Percentiles rank a stretch among this genome's conserved stretches.
Evolutionary conservation across 208 protist species (phyloP).

Genomic region (Crithidia mellificae): DNA sequence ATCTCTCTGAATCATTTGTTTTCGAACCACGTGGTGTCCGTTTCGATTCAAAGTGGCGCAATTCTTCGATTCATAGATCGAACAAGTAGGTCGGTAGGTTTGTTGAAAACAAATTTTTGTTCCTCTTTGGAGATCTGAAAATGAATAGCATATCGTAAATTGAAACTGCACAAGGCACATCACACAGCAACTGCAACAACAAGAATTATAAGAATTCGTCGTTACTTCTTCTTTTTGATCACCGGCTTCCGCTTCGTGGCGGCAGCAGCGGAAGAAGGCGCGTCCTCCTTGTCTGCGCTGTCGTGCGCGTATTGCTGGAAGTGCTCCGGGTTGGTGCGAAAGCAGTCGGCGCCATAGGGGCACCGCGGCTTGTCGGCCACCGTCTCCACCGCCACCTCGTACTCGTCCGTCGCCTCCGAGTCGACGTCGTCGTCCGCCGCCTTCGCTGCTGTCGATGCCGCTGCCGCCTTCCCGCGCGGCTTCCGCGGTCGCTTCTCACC

Average conservation of each 20-base stretch:
- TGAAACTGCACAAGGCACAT: background rate
- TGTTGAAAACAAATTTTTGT: background rate
- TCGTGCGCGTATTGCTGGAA: constrained; percentile 65
- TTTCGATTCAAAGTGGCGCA: too few relatives aligned
- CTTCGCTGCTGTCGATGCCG: background rate
- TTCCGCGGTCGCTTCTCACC: constrained; percentile 23
- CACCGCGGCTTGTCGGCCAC: constrained; percentile 48
- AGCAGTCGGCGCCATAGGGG: constrained; percentile 72
- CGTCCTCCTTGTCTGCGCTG: background rate
- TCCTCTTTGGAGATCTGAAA: too few relatives aligned
- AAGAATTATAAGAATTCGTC: too few relatives aligned
- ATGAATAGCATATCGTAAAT: background rate
- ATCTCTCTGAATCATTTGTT: too few relatives aligned
- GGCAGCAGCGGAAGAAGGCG: background rate
- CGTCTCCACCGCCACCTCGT: constrained; percentile 57
- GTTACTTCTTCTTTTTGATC: constrained; percentile 27
- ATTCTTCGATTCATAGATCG: too few relatives aligned
- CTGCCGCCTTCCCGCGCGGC: constrained; percentile 8
- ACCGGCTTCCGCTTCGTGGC: constrained; percentile 16
- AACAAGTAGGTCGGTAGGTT: too few relatives aligned
- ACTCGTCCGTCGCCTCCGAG: constrained; percentile 76
- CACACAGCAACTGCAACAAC: too few relatives aligned
- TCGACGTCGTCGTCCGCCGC: constrained; percentile 36
- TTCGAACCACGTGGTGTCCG: too few relatives aligned
- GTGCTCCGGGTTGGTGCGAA: constrained; percentile 65